Conservation (phyloP, 306 rosid genomes). For the Pyrus communis region DNA sequence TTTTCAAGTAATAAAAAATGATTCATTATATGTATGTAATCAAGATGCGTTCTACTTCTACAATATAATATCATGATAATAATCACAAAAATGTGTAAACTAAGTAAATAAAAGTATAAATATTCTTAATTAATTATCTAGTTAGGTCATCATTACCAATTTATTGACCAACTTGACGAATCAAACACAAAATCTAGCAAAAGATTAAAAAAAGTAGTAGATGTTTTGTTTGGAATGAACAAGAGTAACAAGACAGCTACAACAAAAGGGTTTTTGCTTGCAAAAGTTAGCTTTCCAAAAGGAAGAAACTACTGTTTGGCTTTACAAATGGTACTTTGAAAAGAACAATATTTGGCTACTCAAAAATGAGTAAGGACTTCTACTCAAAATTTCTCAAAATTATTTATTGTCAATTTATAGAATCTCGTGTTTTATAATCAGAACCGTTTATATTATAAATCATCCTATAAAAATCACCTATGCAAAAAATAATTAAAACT, state of each 20-base stretch:
- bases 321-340: not conserved
- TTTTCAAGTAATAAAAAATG: no score
- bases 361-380: no score
- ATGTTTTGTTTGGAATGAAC: not conserved
- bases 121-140: not conserved
- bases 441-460: no score
- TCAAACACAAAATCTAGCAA: not conserved
- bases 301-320: not conserved
- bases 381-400: no score
- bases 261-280: not conserved
- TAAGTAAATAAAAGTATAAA: not conserved
- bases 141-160: not conserved
- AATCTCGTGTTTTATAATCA: no score
- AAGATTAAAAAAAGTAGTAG: not conserved
- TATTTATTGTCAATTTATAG: no score
- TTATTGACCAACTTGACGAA: not conserved
- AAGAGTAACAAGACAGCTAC: not conserved
- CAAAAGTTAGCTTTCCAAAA: constrained; percentile 3
- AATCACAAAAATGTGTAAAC: not conserved
- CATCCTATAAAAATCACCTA: accelerated
- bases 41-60: not conserved
- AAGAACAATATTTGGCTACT: no score
- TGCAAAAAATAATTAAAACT: no score
- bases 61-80: not conserved
- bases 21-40: no score